Evolutionary conservation across 108 stramenopile genomes (phyloP), one percentile per base, ranked within the genome.

Genomic region (Skeletonema costatum): DNA sequence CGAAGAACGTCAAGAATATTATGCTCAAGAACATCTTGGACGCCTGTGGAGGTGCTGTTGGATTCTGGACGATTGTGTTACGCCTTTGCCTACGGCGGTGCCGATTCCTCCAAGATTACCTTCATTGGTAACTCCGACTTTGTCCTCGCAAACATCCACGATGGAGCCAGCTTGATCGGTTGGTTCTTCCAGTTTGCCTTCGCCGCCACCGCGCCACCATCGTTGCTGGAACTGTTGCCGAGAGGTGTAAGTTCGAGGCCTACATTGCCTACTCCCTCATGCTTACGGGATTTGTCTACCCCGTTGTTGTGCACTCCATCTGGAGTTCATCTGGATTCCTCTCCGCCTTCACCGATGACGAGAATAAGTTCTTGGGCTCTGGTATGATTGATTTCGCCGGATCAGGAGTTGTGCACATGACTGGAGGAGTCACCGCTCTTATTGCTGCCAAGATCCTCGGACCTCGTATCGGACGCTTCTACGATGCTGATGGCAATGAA

Each of bases 341-440:
- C 25, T 25, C 25, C 25, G 25, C 25, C 25, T 25, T 25, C 25
- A 25, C 25, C 25, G 25, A 25, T 25, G 25, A 25, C 25, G 25
- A 25, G 25, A 25, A 25, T 25, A 25, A 93, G 31, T 77, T 94
- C 51, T 87, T 83, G 53, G 92, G 89, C 41, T 65, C 60, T 63
- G 90, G 91, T 25, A 70, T 92, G 77, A 80, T 87, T 64, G 93
- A 94, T 70, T 94, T 90, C 48, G 89, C 93, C 10, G 93, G 93
- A 30, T 85, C 82, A 3, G 86, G 79, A 2, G 87, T 87, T 33
- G 90, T 92, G 9, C 93, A 94, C 75, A 74, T 90, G 74, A 83
- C 86, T 7, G 90, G 96, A 51, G 97, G 97, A n/a, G 56, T 80
- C 33, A 92, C 93, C 7, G 95, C 94, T 9, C 81, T 98, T 46